These are phyloP conservation scores for Saccharomycopsis fibuligera DNA, from an alignment of 805 yeast species.

Conservation along the genomic window DNA sequence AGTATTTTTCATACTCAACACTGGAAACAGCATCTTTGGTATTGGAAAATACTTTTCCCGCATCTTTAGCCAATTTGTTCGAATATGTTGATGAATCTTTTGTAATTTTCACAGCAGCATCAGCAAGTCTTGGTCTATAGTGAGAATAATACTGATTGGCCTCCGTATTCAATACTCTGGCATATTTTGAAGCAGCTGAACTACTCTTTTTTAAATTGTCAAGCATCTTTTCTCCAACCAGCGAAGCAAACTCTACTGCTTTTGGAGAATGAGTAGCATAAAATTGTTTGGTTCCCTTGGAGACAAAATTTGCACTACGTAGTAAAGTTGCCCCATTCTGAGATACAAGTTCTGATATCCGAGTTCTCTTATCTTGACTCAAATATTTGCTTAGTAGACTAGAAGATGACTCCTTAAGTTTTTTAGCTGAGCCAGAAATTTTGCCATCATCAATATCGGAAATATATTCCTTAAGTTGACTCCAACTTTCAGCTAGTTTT, in stretches of 20 bases:
- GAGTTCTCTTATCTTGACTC: background rate
- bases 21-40: background rate
- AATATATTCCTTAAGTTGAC: background rate
- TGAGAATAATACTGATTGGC: background rate
- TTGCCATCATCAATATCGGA: background rate
- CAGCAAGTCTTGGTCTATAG: background rate
- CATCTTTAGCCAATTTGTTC: background rate
- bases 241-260: background rate
- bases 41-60: background rate
- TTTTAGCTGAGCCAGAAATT: too few species aligned
- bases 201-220: too few species aligned
- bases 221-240: too few species aligned
- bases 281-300: too few species aligned
- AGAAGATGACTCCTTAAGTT: too few species aligned
- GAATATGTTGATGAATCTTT: background rate
- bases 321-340: background rate
- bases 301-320: too few species aligned
- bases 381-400: background rate
- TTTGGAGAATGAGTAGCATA: background rate
- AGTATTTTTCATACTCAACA: background rate
- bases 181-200: too few species aligned
- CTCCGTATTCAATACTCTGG: too few species aligned
- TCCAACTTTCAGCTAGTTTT: background rate
- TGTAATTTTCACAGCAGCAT: background rate
- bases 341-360: background rate